phyloP scores from a whole-genome alignment of 805 yeast species.

The Candida odintsovae region DNA sequence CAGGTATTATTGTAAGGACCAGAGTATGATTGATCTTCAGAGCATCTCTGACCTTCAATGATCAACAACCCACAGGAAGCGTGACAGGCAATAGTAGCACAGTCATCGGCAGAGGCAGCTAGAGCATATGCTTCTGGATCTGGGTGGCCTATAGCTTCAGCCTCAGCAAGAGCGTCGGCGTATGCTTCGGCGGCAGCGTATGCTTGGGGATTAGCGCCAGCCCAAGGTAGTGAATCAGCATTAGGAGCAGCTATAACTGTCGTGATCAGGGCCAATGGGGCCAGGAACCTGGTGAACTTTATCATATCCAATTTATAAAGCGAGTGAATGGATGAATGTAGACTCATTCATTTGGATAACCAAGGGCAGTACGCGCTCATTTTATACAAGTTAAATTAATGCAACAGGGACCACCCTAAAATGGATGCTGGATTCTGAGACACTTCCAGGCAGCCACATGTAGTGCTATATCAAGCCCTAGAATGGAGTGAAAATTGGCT shows the following conservation, averaged over 20 bases:
- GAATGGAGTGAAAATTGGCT: no score
- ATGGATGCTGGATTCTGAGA: no score
- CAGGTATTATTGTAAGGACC: constrained; percentile 16
- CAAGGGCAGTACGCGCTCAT: no score
- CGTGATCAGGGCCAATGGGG: no score
- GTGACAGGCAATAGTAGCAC: constrained; percentile 26
- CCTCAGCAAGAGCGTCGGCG: constrained; percentile 11
- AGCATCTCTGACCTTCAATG: constrained; percentile 24
- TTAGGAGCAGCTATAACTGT: not conserved
- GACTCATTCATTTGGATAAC: no score
- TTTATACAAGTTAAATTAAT: no score
- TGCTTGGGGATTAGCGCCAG: constrained; percentile 5
- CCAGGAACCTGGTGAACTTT: no score
- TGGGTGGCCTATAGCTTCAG: constrained; percentile 10
- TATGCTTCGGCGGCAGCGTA: constrained; percentile 5
- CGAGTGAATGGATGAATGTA: no score
- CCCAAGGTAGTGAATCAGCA: constrained; percentile 10
- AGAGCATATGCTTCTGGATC: constrained; percentile 20
- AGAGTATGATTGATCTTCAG: constrained; percentile 9
- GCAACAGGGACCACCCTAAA: no score
- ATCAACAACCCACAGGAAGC: constrained; percentile 27
- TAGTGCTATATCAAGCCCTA: no score
- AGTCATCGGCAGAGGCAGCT: constrained; percentile 18
- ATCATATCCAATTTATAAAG: no score
- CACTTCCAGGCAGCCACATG: no score